Conservation (phyloP, 257 asterid genomes). For the Ilex aquifolium region DNA sequence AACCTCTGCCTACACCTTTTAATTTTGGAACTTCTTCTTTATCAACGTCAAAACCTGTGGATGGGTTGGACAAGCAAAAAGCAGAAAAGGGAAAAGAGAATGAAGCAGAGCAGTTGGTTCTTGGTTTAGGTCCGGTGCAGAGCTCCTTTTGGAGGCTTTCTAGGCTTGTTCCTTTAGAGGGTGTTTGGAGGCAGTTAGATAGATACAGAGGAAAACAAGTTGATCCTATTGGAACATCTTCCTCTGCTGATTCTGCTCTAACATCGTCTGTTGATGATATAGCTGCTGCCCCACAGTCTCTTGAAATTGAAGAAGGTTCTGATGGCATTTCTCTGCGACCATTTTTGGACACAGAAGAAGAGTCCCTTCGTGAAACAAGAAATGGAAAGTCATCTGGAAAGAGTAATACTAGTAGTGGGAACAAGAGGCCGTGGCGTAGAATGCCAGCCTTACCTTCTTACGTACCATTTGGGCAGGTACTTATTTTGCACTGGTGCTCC, state of each 20-base stretch:
- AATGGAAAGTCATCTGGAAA: slow-evolving; percentile 48
- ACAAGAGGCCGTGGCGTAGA: slow-evolving; percentile 61
- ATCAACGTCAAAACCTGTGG: slow-evolving; percentile 34
- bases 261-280: slow-evolving; percentile 62
- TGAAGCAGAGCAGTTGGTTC: slow-evolving; percentile 85
- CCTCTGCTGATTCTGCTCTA: slow-evolving; percentile 38
- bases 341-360: slow-evolving; percentile 58
- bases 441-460: slow-evolving; percentile 93
- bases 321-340: slow-evolving; percentile 94
- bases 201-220: slow-evolving; percentile 45
- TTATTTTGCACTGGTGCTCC: not conserved
- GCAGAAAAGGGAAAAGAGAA: slow-evolving; percentile 43
- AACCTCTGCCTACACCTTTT: slow-evolving; percentile 27
- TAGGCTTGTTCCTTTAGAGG: slow-evolving; percentile 88
- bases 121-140: slow-evolving; percentile 98
- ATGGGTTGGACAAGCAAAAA: slow-evolving; percentile 50
- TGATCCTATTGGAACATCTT: slow-evolving; percentile 46
- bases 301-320: slow-evolving; percentile 94
- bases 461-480: slow-evolving; percentile 96
- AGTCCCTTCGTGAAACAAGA: slow-evolving; percentile 36
- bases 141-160: slow-evolving; percentile 95
- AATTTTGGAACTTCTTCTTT: slow-evolving; percentile 39
- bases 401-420: slow-evolving; percentile 29
- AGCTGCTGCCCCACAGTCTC: slow-evolving; percentile 67
- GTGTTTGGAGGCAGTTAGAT: slow-evolving; percentile 61